These are phyloP conservation scores for Tolypocladium sp. DNA, from an alignment of 2,329 filamentous ascomycete species.

Conservation along the genomic window DNA sequence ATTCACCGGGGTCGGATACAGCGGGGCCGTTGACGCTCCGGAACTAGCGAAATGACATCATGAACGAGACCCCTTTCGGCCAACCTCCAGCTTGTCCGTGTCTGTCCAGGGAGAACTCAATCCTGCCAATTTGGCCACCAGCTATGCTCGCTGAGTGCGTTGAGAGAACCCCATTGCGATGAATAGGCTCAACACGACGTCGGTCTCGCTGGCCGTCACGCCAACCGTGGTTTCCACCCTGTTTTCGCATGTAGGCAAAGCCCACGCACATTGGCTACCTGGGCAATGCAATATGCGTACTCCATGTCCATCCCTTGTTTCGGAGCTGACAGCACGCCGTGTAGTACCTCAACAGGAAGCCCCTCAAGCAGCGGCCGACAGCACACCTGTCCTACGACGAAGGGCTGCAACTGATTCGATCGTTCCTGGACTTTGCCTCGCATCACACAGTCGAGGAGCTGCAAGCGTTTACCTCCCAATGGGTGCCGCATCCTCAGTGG, in stretches of 20 bases:
- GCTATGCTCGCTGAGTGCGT: background rate
- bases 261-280: background rate
- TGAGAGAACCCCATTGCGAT: slow-evolving; percentile 15
- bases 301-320: background rate
- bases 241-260: slow-evolving; percentile 64
- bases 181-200: slow-evolving; percentile 63
- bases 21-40: background rate
- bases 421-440: slow-evolving; percentile 77
- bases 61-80: background rate
- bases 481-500: slow-evolving; percentile 85
- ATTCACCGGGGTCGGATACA: background rate
- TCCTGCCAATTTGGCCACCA: background rate
- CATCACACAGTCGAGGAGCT: slow-evolving; percentile 88
- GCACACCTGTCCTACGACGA: slow-evolving; percentile 92
- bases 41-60: background rate
- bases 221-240: slow-evolving; percentile 83
- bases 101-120: background rate
- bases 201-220: slow-evolving; percentile 74
- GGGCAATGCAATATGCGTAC: background rate
- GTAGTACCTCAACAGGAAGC: slow-evolving; percentile 75
- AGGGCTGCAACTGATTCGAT: slow-evolving; percentile 76
- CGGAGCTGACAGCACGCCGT: background rate
- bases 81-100: too few relatives aligned
- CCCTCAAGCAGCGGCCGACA: slow-evolving; percentile 69
- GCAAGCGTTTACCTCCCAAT: slow-evolving; percentile 84